Base-by-base conservation (phyloP, 345 rosid genomes). In the Melastoma malabathricum region DNA sequence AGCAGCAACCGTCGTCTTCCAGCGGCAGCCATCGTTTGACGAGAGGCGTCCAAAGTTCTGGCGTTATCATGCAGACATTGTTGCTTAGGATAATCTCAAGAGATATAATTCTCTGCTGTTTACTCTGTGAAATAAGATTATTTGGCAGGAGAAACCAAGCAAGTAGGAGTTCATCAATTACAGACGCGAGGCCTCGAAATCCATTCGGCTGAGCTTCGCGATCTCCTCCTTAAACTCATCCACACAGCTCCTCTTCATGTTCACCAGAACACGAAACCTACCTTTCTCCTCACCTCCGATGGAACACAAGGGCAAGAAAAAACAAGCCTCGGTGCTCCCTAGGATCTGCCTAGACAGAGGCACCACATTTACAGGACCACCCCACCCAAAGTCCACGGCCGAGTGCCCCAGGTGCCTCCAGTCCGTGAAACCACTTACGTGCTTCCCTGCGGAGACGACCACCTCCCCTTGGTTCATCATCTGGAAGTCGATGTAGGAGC, bases 391-490 rank as follows among this genome's bases (percentile, higher is more conserved):
- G 68, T 85, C 97, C 15, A 89, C 75, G 0, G 77, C 66, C 0
- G 86, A 71, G 64, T 89, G 95, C 20, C 97, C 95, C 22, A 89
- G 58, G 61, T 89, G 81, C 60, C 95, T 67, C 97, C 95, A 83
- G 59, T 89, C 95, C 6, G 97, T 86, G 80, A 85, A 83, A n/a
- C 94, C 86, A 22, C 94, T 81, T 62, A 83, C 87, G 55, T 73
- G 72, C 59, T 60, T 50, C 15, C 81, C 90, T 16, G 3, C 54
- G 0, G 83, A 80, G 19, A 72, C 68, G 52, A 64, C 72, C 15
- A 77, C 81, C 55, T 80, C 80, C 17, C 39, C 64, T 18, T 58
- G 51, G 44, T 81, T 75, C 16, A 73, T 63, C 46, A 75, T 89
- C 27, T 78, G 87, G 17, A 79, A 79, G 62, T 89, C 95, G 14